Percentiles rank a stretch among this genome's conserved stretches.
Conservation (phyloP, 768 basidiomycete species). For the Hygrophorus russula region DNA sequence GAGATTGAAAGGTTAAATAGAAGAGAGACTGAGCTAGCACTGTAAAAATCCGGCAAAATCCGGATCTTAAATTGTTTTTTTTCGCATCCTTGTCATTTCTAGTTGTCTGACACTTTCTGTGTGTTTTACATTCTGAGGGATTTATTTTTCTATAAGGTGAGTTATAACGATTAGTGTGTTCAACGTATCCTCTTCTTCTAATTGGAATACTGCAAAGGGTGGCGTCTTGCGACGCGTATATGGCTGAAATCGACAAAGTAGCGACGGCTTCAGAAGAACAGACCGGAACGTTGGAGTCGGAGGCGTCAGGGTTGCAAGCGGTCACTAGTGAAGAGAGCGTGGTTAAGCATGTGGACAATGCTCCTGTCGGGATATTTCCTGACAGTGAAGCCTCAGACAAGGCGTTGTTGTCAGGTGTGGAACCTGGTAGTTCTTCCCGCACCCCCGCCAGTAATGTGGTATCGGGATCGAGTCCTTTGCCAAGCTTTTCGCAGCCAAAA, state of each 20-base stretch:
- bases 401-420: not conserved
- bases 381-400: not conserved
- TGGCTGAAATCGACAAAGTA: constrained; percentile 56
- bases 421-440: not conserved
- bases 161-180: not conserved
- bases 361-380: not conserved
- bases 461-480: constrained; percentile 21
- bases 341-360: constrained; percentile 5
- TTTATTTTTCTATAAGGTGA: not conserved
- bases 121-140: not conserved
- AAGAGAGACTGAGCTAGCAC: constrained; percentile 54
- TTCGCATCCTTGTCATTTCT: not conserved
- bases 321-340: constrained; percentile 11
- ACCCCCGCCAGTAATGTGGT: not conserved
- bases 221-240: constrained; percentile 73
- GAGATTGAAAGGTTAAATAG: constrained; percentile 57
- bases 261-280: constrained; percentile 32
- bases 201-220: constrained; percentile 22
- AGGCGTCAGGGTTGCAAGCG: constrained; percentile 16
- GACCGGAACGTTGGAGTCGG: constrained; percentile 25
- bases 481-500: constrained; percentile 52
- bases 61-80: not conserved
- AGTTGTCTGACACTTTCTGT: not conserved
- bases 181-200: constrained; percentile 6
- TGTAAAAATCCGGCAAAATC: not conserved